Conservation (phyloP, 371 early-diverging fungal genomes). For the Actinomortierella ambigua region DNA sequence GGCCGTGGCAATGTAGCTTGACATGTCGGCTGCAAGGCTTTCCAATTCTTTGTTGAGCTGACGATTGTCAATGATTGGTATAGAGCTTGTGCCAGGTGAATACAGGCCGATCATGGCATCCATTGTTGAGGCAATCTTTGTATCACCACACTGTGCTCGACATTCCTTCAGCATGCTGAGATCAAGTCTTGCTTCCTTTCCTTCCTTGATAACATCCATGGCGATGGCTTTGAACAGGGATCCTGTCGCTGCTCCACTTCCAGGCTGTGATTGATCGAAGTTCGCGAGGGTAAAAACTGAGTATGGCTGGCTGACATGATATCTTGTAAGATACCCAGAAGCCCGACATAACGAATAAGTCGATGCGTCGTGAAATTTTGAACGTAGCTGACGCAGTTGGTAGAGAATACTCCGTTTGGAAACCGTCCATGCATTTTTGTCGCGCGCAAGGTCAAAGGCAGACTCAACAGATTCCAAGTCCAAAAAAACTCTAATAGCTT, state of each 20-base stretch:
- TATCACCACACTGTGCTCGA: background rate
- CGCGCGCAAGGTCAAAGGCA: background rate
- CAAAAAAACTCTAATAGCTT: constrained; percentile 4
- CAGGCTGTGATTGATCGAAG: constrained; percentile 16
- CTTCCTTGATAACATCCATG: background rate
- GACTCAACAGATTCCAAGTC: background rate
- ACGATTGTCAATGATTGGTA: background rate
- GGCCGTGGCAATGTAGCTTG: background rate
- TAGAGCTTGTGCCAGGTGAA: background rate
- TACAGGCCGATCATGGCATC: background rate
- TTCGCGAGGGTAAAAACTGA: constrained; percentile 10
- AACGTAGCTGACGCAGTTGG: constrained; percentile 14
- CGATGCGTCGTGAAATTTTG: constrained; percentile 12
- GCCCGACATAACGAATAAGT: constrained; percentile 10
- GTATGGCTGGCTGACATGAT: constrained; percentile 10
- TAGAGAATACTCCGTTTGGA: background rate
- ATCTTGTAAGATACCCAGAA: constrained; percentile 12
- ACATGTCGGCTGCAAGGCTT: background rate
- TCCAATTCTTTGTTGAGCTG: background rate
- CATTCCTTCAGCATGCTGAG: background rate
- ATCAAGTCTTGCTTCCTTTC: background rate
- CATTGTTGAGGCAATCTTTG: constrained; percentile 2
- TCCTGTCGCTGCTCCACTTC: background rate
- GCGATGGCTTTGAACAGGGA: background rate
- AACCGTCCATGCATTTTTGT: background rate